phyloP scores from a whole-genome alignment of 306 rosid species.

The Amphicarpaea edgeworthii region DNA sequence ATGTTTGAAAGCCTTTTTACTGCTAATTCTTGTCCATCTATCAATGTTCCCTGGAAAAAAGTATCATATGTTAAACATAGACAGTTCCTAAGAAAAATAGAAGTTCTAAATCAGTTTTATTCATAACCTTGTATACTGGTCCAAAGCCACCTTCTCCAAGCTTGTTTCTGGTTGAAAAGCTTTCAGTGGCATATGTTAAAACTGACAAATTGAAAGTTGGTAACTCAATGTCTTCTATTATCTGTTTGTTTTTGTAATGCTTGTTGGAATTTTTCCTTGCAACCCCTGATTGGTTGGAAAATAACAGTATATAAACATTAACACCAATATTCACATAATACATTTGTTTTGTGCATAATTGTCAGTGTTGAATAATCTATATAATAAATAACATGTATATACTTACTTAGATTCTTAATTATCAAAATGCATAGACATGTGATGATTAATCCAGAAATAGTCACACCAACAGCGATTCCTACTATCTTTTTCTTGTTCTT shows the following conservation, averaged over 20 bases:
- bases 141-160: conserved; percentile 60
- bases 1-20: conserved; percentile 11
- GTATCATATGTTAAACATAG: too few species aligned
- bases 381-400: too few species aligned
- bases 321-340: neutral
- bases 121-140: conserved; percentile 50
- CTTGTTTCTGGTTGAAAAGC: conserved; percentile 44
- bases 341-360: too few species aligned
- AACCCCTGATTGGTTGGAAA: neutral
- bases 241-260: neutral
- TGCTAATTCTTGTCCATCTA: neutral
- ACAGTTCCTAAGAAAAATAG: neutral
- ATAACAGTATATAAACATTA: neutral
- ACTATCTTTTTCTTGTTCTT: neutral
- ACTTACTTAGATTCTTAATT: too few species aligned
- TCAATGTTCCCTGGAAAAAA: neutral
- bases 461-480: conserved; percentile 10
- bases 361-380: too few species aligned
- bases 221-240: conserved; percentile 40
- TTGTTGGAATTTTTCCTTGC: too few species aligned
- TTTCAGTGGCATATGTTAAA: conserved; percentile 45
- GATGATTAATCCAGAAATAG: conserved; percentile 13
- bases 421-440: neutral
- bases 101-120: neutral
- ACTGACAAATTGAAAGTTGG: conserved; percentile 45